phyloP scores from a whole-genome alignment of 2,329 filamentous ascomycete species.

The Thelonectria blattea region DNA sequence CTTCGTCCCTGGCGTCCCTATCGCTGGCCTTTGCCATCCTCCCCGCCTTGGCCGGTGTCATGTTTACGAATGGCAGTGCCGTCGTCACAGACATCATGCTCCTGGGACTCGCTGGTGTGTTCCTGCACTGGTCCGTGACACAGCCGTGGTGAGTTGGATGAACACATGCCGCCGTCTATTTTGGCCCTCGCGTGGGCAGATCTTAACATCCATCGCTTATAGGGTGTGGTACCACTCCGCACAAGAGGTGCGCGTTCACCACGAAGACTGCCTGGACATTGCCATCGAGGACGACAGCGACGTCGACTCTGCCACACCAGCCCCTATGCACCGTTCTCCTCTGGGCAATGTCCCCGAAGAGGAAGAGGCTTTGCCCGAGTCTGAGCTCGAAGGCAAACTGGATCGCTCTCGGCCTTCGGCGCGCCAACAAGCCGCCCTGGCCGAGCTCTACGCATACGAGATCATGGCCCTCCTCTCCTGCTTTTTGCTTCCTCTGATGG shows the following conservation, averaged over 20 bases:
- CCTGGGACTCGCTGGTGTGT: slow-evolving; percentile 78
- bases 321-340: slow-evolving; percentile 28
- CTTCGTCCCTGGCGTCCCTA: slow-evolving; percentile 77
- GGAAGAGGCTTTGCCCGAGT: slow-evolving; percentile 44
- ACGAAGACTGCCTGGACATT: slow-evolving; percentile 50
- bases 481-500: slow-evolving; percentile 77
- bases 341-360: slow-evolving; percentile 55
- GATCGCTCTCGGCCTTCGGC: slow-evolving; percentile 20
- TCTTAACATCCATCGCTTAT: slow-evolving; percentile 1
- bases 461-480: slow-evolving; percentile 76
- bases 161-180: not conserved
- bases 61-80: slow-evolving; percentile 84
- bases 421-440: slow-evolving; percentile 51
- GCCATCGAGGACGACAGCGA: slow-evolving; percentile 56
- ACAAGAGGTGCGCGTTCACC: slow-evolving; percentile 63
- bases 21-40: slow-evolving; percentile 84
- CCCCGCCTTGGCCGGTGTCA: slow-evolving; percentile 81
- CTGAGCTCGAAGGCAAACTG: slow-evolving; percentile 27
- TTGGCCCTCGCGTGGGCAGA: not conserved
- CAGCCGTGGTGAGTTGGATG: slow-evolving; percentile 74
- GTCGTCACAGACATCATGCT: slow-evolving; percentile 87
- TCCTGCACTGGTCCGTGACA: slow-evolving; percentile 90
- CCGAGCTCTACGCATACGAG: slow-evolving; percentile 77
- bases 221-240: slow-evolving; percentile 72
- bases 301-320: slow-evolving; percentile 39